These are phyloP conservation scores for Fusarium austroafricanum DNA, from an alignment of 2,329 filamentous ascomycete genomes.

Conservation along the genomic window DNA sequence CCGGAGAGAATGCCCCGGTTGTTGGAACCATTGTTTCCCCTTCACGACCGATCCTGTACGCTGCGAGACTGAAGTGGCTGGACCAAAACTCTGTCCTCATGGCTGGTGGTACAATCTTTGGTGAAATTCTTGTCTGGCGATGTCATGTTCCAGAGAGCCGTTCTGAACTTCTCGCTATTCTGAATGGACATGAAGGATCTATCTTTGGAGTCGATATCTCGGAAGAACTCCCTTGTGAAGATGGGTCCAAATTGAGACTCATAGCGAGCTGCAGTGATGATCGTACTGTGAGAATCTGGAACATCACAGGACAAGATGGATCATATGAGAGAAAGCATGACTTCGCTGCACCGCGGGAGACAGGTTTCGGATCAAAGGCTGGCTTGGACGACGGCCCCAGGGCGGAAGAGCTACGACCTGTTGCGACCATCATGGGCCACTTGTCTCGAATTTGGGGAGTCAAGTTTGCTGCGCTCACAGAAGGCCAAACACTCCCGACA, in stretches of 20 bases:
- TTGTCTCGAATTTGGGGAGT: slow-evolving; percentile 90
- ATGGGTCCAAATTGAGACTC: slow-evolving; percentile 64
- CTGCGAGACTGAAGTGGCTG: slow-evolving; percentile 78
- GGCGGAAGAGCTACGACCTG: slow-evolving; percentile 49
- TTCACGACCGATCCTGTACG: slow-evolving; percentile 88
- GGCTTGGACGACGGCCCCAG: slow-evolving; percentile 39
- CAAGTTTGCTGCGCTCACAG: slow-evolving; percentile 65
- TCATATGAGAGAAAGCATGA: slow-evolving; percentile 17
- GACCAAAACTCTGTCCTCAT: slow-evolving; percentile 72
- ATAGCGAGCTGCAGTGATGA: slow-evolving; percentile 96
- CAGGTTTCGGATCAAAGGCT: slow-evolving; percentile 66
- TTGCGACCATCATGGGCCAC: slow-evolving; percentile 87
- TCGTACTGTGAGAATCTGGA: slow-evolving; percentile 88
- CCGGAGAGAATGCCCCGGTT: slow-evolving; percentile 49
- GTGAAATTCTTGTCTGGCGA: slow-evolving; percentile 92
- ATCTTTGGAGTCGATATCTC: slow-evolving; percentile 92
- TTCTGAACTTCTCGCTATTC: slow-evolving; percentile 62
- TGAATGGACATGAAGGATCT: slow-evolving; percentile 85
- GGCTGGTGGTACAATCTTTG: slow-evolving; percentile 92
- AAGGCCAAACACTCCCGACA: slow-evolving; percentile 24
- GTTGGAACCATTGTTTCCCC: slow-evolving; percentile 68
- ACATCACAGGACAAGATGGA: slow-evolving; percentile 69
- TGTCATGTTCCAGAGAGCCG: slow-evolving; percentile 57
- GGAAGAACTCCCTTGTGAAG: slow-evolving; percentile 51
- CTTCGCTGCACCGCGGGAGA: slow-evolving; percentile 61